Evolutionary conservation across 176 grass and related monocot species (phyloP).

Genomic region (Otatea glauca): DNA sequence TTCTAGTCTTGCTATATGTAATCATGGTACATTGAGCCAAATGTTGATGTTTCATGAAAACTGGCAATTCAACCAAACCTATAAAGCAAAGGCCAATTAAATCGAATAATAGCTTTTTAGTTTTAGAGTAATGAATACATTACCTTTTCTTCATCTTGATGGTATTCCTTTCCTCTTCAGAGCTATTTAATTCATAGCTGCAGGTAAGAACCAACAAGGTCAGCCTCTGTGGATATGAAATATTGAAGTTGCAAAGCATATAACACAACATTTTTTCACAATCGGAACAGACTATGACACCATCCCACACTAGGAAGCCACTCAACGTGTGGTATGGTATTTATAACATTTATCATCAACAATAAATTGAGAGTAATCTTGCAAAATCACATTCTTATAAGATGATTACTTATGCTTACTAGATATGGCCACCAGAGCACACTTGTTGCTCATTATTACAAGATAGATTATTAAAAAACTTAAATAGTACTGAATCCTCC

Average conservation of each 20-base stretch:
- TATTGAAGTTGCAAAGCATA: conserved; percentile 3
- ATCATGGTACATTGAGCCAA: not conserved
- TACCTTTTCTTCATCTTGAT: conserved; percentile 85
- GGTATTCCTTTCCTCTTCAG: conserved; percentile 64
- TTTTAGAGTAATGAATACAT: conserved; percentile 15
- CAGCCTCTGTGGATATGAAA: conserved; percentile 15
- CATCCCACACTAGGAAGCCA: conserved; percentile 2
- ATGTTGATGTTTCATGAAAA: conserved; percentile 24
- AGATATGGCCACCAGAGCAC: conserved; percentile 17
- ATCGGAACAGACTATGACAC: conserved; percentile 8
- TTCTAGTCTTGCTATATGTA: not conserved
- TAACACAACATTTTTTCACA: not conserved
- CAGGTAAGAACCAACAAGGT: conserved; percentile 42
- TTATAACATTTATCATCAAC: conserved; percentile 10
- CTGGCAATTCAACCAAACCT: not conserved
- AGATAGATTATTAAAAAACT: not conserved
- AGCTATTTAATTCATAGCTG: conserved; percentile 86
- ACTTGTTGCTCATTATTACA: not conserved
- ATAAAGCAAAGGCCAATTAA: conserved; percentile 5
- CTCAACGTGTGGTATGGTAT: not conserved
- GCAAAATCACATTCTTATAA: conserved; percentile 18
- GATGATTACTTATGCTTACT: conserved; percentile 8
- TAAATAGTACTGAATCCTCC: not conserved
- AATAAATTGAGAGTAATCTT: conserved; percentile 3
- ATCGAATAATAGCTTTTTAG: not conserved